Base-by-base conservation (phyloP, 352 stramenopile genomes). In the Globisporangium middletonii region DNA sequence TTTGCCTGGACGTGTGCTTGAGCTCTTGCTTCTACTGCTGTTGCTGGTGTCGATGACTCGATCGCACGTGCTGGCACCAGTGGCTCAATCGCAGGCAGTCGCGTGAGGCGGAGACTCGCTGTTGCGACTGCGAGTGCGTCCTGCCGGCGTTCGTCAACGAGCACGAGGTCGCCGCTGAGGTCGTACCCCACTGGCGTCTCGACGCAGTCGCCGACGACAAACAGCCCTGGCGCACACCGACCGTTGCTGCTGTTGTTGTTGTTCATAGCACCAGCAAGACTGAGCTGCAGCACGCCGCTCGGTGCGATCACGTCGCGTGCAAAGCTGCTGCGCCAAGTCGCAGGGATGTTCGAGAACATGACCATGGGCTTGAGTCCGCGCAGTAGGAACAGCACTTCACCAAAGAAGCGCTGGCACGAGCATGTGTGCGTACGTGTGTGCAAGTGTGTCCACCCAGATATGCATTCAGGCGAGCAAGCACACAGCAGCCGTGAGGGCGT, bases 301-400 rank as follows among this genome's bases (percentile, higher is more conserved):
- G 42, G 16, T 7, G n/a, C n/a, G 16, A 47, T 18, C 11, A 47
- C 42, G 42, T 47, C 42, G 42, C 5, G 15, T 45, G 13, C 41
- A 47, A 89, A 89, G 48, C 65, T 70, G 2, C 42, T 28, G 16
- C 72, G 72, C 76, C 74, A 90, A 2, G 55, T 50, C 0, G 41
- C 15, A 13, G 79, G 83, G 19, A 90, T 52, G 57, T 89, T 88
- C 38, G 83, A 90, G 46, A 92, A 67, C 42, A 92, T 18, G 48
- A 88, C 65, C 45, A 76, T 79, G 13, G 71, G 53, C 63, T 92
- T 92, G 47, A 90, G 63, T 11, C 78, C 78, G 9, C 53, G 51
- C 9, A 86, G 65, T 4, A 84, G 50, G 56, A 92, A 92, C 18
- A 88, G 63, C 55, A 90, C 72, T 67, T 92, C 83, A 4, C 83